These are phyloP conservation scores for Glutinoglossum americanum DNA, from an alignment of 495 filamentous ascomycete genomes.

Conservation along the genomic window DNA sequence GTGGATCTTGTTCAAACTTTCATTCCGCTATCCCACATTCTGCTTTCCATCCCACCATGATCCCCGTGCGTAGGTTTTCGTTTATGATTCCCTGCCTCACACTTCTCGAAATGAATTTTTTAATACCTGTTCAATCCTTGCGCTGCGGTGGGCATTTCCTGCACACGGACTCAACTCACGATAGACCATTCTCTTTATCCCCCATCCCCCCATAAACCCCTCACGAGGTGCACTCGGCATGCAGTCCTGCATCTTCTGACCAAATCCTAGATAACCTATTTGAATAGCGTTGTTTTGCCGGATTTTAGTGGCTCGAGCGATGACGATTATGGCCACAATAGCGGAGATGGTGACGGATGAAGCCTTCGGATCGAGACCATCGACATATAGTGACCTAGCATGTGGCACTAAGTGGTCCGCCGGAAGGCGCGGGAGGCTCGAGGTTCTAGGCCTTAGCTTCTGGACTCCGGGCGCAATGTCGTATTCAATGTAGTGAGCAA, in stretches of 20 bases:
- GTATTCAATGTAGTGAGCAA: neutral
- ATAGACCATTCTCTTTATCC: no score
- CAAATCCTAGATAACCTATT: conserved; percentile 18
- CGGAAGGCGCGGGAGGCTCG: neutral
- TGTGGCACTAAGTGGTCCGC: neutral
- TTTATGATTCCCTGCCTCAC: neutral
- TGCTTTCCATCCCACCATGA: neutral
- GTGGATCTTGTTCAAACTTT: neutral
- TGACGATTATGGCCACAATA: neutral
- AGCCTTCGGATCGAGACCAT: neutral
- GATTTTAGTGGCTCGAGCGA: conserved; percentile 11
- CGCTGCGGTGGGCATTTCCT: neutral
- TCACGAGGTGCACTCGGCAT: neutral
- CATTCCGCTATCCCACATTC: neutral
- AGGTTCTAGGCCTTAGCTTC: neutral
- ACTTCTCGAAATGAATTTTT: neutral
- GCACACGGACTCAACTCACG: neutral
- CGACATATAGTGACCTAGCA: neutral
- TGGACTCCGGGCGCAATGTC: neutral
- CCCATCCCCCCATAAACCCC: neutral
- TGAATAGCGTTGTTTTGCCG: conserved; percentile 25
- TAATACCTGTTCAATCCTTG: neutral
- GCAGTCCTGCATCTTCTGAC: neutral
- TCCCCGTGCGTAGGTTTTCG: neutral
- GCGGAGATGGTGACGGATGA: neutral